These are phyloP conservation scores for Dactylonectria macrodidyma DNA, from an alignment of 2,329 filamentous ascomycete genomes.

Conservation along the genomic window DNA sequence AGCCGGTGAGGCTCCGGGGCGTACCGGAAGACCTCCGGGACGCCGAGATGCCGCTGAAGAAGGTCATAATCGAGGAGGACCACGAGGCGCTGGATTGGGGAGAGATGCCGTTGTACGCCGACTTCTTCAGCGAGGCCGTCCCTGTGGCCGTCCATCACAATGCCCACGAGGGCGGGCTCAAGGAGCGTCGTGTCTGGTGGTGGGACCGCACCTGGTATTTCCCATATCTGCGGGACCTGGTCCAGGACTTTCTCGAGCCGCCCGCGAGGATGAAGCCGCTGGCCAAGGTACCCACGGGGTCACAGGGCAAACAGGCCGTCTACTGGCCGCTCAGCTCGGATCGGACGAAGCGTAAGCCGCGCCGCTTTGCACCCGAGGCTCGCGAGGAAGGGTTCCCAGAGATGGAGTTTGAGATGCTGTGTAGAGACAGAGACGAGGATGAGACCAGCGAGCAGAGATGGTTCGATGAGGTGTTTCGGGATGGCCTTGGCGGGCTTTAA, in stretches of 20 bases:
- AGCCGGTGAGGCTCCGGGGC: conserved; percentile 14
- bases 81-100: conserved; percentile 34
- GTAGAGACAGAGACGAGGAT: not conserved
- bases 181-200: conserved; percentile 34
- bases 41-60: conserved; percentile 19
- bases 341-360: conserved; percentile 23
- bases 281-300: not conserved
- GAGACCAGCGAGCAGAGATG: not conserved
- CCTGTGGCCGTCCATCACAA: conserved; percentile 43
- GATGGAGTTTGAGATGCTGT: conserved; percentile 33
- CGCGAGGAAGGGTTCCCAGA: conserved; percentile 8
- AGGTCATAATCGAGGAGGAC: not conserved
- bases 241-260: conserved; percentile 22
- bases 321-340: conserved; percentile 30
- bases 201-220: conserved; percentile 44
- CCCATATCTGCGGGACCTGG: conserved; percentile 29
- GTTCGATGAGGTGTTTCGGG: conserved; percentile 38
- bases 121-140: conserved; percentile 38
- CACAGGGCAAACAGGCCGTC: not conserved
- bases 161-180: conserved; percentile 29
- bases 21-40: conserved; percentile 32
- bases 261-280: not conserved
- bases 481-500: conserved; percentile 27
- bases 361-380: conserved; percentile 13
- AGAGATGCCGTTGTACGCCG: conserved; percentile 37